Percentiles rank a stretch among this genome's conserved stretches.
phyloP scores from a whole-genome alignment of 176 grass and related monocot species.

The Coix lacrymajobi region DNA sequence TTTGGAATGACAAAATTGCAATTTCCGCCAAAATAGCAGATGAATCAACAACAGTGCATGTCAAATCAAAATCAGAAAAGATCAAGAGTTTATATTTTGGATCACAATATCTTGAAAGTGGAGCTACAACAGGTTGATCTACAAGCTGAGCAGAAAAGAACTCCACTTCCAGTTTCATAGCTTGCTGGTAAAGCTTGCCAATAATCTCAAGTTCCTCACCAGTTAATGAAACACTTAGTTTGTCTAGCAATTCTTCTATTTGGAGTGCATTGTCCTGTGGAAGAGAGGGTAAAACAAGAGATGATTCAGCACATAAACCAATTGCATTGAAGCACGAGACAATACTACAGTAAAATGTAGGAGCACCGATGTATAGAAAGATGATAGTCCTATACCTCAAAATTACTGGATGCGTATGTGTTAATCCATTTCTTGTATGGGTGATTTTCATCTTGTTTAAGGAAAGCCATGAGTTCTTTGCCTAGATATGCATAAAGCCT shows the following conservation, averaged over 20 bases:
- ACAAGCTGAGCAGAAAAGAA: slow-evolving; percentile 64
- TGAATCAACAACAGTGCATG: slow-evolving; percentile 87
- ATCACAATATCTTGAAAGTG: slow-evolving; percentile 66
- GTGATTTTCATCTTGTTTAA: slow-evolving; percentile 60
- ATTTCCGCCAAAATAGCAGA: slow-evolving; percentile 93
- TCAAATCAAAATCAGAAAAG: slow-evolving; percentile 98
- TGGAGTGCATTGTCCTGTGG: slow-evolving; percentile 60
- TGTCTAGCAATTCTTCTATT: slow-evolving; percentile 95
- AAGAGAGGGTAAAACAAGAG: neutral
- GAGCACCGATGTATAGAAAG: neutral
- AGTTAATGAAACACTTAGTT: slow-evolving; percentile 83
- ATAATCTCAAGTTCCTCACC: slow-evolving; percentile 91
- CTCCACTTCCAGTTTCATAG: slow-evolving; percentile 82
- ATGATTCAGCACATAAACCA: slow-evolving; percentile 4
- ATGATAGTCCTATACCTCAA: slow-evolving; percentile 57
- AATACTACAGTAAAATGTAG: slow-evolving; percentile 15
- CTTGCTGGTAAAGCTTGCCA: slow-evolving; percentile 81
- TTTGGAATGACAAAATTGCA: slow-evolving; percentile 72
- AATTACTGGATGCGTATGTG: slow-evolving; percentile 59
- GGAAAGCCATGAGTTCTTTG: slow-evolving; percentile 56
- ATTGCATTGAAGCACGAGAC: neutral
- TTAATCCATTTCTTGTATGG: slow-evolving; percentile 85
- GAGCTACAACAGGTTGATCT: slow-evolving; percentile 59
- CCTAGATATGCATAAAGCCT: slow-evolving; percentile 88
- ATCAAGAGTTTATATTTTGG: slow-evolving; percentile 60